Evolutionary conservation across 805 yeast species (phyloP).

Genomic region (Yamadazyma kitorensis): DNA sequence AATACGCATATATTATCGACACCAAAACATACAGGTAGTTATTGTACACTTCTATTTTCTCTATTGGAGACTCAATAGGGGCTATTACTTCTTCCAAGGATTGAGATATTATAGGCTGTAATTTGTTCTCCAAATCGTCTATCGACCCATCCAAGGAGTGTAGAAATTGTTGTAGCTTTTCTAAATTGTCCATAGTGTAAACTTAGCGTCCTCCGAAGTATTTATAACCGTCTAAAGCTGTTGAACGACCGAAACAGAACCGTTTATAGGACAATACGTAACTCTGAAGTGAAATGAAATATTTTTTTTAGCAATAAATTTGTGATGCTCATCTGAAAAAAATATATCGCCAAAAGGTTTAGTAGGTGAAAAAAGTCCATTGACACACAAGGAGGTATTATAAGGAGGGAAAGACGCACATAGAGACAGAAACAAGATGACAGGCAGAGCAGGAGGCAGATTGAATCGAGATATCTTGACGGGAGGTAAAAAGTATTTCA

Average conservation of each 20-base stretch:
- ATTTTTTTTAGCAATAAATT: not conserved
- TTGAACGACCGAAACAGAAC: no score
- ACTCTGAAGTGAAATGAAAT: no score
- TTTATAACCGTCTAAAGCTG: no score
- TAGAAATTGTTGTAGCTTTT: constrained; percentile 39
- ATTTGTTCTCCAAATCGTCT: constrained; percentile 29
- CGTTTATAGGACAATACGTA: no score
- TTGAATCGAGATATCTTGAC: constrained; percentile 83
- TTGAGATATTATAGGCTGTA: constrained; percentile 35
- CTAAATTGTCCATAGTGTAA: constrained; percentile 54
- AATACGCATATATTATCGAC: constrained; percentile 56
- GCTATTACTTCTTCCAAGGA: constrained; percentile 39
- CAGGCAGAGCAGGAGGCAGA: constrained; percentile 8
- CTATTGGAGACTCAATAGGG: constrained; percentile 20
- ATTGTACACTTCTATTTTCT: constrained; percentile 31
- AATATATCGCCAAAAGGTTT: not conserved
- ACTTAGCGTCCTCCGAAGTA: no score
- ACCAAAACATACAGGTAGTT: constrained; percentile 50
- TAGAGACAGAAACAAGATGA: not conserved
- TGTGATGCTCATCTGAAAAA: constrained; percentile 10
- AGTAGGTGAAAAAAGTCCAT: not conserved
- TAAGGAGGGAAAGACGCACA: constrained; percentile 1
- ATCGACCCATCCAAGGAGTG: constrained; percentile 35
- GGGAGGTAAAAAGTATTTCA: constrained; percentile 78
- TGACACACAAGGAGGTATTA: not conserved